These are phyloP conservation scores for Rhodamnia argentea DNA, from an alignment of 345 rosid genomes.

Conservation along the genomic window DNA sequence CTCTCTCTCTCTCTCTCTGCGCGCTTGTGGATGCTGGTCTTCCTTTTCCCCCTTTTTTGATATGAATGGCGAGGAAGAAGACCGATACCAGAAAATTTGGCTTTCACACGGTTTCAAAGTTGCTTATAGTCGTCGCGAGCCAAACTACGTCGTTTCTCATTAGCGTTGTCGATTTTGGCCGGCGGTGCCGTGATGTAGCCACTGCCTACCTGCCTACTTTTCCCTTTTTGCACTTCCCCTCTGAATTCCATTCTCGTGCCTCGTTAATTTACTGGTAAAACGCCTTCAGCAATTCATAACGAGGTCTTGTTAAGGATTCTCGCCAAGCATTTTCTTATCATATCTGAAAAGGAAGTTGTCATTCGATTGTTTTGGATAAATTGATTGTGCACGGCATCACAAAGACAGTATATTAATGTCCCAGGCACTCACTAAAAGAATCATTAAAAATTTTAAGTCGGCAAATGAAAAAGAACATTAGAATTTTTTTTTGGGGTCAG, in stretches of 20 bases:
- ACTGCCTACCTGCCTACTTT: not conserved
- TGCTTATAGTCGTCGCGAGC: not conserved
- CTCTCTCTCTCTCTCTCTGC: not conserved
- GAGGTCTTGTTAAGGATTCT: no score
- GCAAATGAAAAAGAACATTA: no score
- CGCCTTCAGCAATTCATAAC: no score
- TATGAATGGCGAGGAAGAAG: not conserved
- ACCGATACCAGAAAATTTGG: not conserved
- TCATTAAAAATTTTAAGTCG: not conserved
- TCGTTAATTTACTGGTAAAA: not conserved
- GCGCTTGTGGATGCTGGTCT: not conserved
- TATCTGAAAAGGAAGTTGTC: no score
- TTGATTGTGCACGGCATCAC: no score
- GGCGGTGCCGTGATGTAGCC: not conserved
- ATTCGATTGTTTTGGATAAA: no score
- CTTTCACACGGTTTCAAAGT: not conserved
- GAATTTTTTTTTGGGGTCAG: no score
- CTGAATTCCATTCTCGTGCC: not conserved
- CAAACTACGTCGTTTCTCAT: not conserved
- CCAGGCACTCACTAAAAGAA: not conserved
- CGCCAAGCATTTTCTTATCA: no score
- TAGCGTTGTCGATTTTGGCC: not conserved
- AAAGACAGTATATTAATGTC: no score
- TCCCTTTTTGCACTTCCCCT: not conserved
- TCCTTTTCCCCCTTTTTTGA: not conserved